Evolutionary conservation across 352 stramenopile species (phyloP), one percentile per base, ranked within the genome.

Genomic region (Aphanomyces astaci): DNA sequence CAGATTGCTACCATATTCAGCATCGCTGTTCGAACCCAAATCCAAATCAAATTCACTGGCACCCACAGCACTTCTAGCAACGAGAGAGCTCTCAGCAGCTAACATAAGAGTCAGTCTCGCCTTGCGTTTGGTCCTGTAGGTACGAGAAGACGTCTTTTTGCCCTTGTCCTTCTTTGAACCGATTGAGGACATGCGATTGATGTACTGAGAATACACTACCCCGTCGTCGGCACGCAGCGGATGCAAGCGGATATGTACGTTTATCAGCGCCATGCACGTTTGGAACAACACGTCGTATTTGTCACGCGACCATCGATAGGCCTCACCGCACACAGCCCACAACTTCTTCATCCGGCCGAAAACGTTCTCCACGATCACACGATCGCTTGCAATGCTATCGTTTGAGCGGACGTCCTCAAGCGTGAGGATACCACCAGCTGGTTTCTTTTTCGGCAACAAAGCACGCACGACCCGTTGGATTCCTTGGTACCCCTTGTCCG

Each of bases 291-390:
- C 5, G 24, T 55, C 52, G 31, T 70, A 71, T 7, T 56, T 22
- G 32, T 36, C 10, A 15, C 30, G 22, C 5, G 7, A 49, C 64
- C 64, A 71, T 9, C 53, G 64, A 46, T 59, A 71, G 19, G 40
- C 48, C 9, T 71, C 51, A 22, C 3, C 11, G n/a, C 32, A 40
- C 11, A 66, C 33, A 4, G 2, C 17, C 65, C 65, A 60, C 17
- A 72, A 31, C 17, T 27, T 66, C 22, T 31, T 55, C 40, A 62
- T 46, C 13, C 65, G 22, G 0, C 65, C 65, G 31, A 72, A 72
- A 48, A 51, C 66, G 48, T 72, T 72, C 28, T 72, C 54, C 9
- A 66, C 65, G 22, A 72, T 66, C 9, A 62, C 52, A 24, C 55
- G 54, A 62, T 72, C 65, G 55, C 19, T 60, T 27, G 65, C 39